phyloP scores from a whole-genome alignment of 495 filamentous ascomycete species.

The Penicillium turbatum region DNA sequence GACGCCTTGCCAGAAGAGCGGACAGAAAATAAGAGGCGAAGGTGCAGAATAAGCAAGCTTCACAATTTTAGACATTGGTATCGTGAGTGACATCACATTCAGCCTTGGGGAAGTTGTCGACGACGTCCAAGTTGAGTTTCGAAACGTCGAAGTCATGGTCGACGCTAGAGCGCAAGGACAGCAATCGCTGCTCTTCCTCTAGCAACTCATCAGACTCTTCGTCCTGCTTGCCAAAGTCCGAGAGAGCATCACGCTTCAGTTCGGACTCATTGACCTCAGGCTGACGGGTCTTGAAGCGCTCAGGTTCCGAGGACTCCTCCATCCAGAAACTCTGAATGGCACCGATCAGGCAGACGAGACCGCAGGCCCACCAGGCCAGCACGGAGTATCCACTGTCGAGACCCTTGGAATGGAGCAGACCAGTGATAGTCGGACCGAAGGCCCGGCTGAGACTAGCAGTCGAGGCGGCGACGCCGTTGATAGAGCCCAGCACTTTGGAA shows the following conservation, averaged over 20 bases:
- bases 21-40: constrained; percentile 3
- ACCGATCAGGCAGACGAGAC: constrained; percentile 67
- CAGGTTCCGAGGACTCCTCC: constrained; percentile 37
- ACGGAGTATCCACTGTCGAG: constrained; percentile 75
- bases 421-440: constrained; percentile 83
- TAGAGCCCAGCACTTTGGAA: constrained; percentile 72
- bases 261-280: constrained; percentile 23
- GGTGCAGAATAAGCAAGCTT: neutral
- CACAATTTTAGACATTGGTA: neutral
- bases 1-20: constrained; percentile 16
- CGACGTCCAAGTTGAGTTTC: constrained; percentile 23
- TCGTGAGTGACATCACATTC: constrained; percentile 7
- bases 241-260: constrained; percentile 24
- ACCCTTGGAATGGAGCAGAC: constrained; percentile 76
- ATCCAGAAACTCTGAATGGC: constrained; percentile 56
- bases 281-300: constrained; percentile 22
- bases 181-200: constrained; percentile 40
- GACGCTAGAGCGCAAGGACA: constrained; percentile 41
- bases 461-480: constrained; percentile 91
- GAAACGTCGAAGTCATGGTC: constrained; percentile 35
- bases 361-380: constrained; percentile 88
- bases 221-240: constrained; percentile 21
- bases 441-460: constrained; percentile 83
- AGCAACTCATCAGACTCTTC: constrained; percentile 17
- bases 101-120: constrained; percentile 7